phyloP scores from a whole-genome alignment of 495 filamentous ascomycete species.

The Lasiosphaeris hirsuta region DNA sequence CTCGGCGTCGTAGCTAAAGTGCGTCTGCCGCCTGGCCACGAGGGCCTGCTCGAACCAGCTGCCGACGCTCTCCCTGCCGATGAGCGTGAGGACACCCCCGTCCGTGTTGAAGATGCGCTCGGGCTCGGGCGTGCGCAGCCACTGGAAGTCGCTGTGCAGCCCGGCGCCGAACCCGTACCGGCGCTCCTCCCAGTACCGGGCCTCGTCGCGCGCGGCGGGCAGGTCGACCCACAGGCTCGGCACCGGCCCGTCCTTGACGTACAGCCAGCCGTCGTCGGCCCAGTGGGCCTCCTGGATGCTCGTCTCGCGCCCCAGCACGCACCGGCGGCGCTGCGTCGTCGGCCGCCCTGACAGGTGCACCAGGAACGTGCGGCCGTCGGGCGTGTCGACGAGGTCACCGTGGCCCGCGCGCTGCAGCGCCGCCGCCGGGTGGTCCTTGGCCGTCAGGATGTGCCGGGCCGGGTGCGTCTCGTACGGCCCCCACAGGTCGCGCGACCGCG shows the following conservation, averaged over 20 bases:
- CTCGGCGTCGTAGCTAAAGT: slow-evolving; percentile 57
- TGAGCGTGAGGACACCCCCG: slow-evolving; percentile 39
- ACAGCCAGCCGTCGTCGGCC: slow-evolving; percentile 54
- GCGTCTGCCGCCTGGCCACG: slow-evolving; percentile 50
- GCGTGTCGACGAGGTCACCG: slow-evolving; percentile 57
- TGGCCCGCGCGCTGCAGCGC: slow-evolving; percentile 55
- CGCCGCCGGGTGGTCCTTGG: slow-evolving; percentile 42
- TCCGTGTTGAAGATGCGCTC: slow-evolving; percentile 48
- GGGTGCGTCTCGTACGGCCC: slow-evolving; percentile 58
- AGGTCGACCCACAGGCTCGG: slow-evolving; percentile 52
- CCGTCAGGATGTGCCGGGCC: slow-evolving; percentile 42
- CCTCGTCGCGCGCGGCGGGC: slow-evolving; percentile 45
- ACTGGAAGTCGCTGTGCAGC: slow-evolving; percentile 53
- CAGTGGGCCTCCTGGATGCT: slow-evolving; percentile 54
- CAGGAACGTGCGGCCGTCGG: slow-evolving; percentile 53
- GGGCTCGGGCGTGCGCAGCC: slow-evolving; percentile 53
- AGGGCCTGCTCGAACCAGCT: slow-evolving; percentile 57
- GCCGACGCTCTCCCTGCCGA: slow-evolving; percentile 50
- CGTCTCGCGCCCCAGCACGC: slow-evolving; percentile 54
- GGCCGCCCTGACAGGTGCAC: slow-evolving; percentile 55
- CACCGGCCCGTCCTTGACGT: slow-evolving; percentile 53
- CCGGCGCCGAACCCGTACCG: slow-evolving; percentile 46
- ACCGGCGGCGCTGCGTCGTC: slow-evolving; percentile 49
- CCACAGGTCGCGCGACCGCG: slow-evolving; percentile 51
- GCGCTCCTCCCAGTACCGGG: slow-evolving; percentile 50